Conservation (phyloP, 2,329 filamentous ascomycete genomes). For the Cordyceps militaris region DNA sequence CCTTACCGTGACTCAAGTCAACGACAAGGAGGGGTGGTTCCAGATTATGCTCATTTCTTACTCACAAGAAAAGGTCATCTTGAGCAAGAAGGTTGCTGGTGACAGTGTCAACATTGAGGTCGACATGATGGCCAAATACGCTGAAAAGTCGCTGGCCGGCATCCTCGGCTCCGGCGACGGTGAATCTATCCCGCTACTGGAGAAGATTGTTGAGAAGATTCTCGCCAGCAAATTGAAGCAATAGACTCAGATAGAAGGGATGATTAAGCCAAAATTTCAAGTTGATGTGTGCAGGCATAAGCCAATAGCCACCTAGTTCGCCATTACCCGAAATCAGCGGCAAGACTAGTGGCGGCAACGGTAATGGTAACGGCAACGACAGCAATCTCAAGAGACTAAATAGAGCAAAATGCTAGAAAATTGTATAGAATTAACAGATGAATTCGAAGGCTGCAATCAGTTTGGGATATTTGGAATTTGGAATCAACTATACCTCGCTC, state of each 20-base stretch:
- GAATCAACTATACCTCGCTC: no score
- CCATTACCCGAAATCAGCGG: background rate
- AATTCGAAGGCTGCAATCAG: no score
- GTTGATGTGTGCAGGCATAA: background rate
- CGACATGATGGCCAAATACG: conserved; percentile 79
- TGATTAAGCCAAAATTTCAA: background rate
- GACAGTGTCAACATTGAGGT: conserved; percentile 90
- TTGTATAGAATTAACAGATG: no score
- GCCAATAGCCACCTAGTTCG: background rate
- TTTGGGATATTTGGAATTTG: no score
- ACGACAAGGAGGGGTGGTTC: conserved; percentile 74
- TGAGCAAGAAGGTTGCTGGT: conserved; percentile 68
- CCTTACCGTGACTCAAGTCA: conserved; percentile 80
- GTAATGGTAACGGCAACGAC: no score
- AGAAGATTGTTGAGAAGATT: conserved; percentile 67
- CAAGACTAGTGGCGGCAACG: no score
- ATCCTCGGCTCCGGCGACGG: conserved; percentile 51
- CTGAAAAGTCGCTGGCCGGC: conserved; percentile 80
- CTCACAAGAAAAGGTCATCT: conserved; percentile 86
- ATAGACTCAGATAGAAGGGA: background rate
- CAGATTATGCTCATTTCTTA: conserved; percentile 98
- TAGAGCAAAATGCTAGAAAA: background rate
- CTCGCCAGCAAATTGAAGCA: conserved; percentile 54
- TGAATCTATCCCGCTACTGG: conserved; percentile 49
- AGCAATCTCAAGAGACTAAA: no score